Evolutionary conservation across 192 early-diverging fungal genomes (phyloP), one percentile per base, ranked within the genome.

Genomic region (Coemansia javaensis): DNA sequence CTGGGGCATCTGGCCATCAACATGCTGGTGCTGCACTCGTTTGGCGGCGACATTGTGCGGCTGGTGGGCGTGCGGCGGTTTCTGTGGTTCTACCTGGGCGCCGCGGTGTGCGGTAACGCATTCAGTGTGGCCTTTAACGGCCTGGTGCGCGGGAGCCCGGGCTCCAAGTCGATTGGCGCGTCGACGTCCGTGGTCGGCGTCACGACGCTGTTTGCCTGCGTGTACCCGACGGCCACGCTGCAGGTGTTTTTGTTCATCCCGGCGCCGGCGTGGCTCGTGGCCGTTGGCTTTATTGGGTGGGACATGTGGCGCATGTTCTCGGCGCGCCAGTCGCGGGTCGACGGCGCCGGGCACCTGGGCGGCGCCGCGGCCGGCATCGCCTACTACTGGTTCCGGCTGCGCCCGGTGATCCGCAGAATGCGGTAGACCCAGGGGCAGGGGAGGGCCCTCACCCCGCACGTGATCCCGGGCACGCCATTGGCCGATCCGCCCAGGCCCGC

Each of bases 261-360:
- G 14, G 48, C 72, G 52, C 59, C 55, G 8, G 59, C 63, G 8
- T 71, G 68, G 59, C 25, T 62, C 18, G 75, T 64, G 0, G 44
- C 68, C 6, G 45, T 35, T 21, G 75, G 63, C 2, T 56, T 77
- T 37, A 40, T 70, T 25, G 64, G 45, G 9, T 77, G 56, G 58
- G 75, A 77, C 23, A 21, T 73, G 24, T 50, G 34, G 44, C 56
- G 57, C 17, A 40, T 68, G 31, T 14, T 62, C 36, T 32, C 30
- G 32, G 33, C 40, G 21, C 23, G 32, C 1, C 44, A 39, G 38
- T 51, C 54, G 6, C 51, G 33, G 24, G 40, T 62, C 30, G 75
- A 77, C 43, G 65, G 64, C n/a, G 75, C 75, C 0, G 75, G 75
- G 5, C 75, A 77, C 60, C 46, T 77, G 21, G 75, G 75, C 53